phyloP scores from a whole-genome alignment of 1,284 basidiomycete species.

The Malassezia furfur region DNA sequence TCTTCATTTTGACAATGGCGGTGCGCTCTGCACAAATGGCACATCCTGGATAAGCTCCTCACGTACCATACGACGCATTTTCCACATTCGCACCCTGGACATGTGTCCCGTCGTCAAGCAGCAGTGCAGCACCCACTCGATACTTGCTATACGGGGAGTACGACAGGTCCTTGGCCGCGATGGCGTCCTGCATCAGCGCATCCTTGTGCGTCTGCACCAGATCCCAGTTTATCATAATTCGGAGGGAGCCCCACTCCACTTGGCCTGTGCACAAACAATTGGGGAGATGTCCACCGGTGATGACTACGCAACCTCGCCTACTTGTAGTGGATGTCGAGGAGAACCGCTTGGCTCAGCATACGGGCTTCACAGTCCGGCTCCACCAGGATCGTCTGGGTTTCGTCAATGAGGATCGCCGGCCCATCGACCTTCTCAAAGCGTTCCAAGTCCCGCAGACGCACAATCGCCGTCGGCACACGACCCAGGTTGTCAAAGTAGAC shows the following conservation, averaged over 20 bases:
- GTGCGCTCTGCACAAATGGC: constrained; percentile 44
- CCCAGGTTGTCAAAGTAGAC: constrained; percentile 72
- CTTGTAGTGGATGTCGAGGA: constrained; percentile 28
- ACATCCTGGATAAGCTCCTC: constrained; percentile 14
- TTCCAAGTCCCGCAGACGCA: constrained; percentile 59
- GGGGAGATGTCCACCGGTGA: too few relatives aligned
- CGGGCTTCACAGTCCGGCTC: constrained; percentile 38
- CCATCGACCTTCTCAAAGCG: constrained; percentile 66
- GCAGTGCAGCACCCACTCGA: constrained; percentile 72
- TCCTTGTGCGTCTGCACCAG: constrained; percentile 17
- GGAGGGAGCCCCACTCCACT: neutral
- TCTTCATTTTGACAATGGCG: constrained; percentile 31
- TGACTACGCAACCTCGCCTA: too few relatives aligned
- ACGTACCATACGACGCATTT: constrained; percentile 74
- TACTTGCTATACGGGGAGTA: constrained; percentile 61
- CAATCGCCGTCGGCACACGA: constrained; percentile 71
- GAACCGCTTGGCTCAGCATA: constrained; percentile 28
- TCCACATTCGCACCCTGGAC: constrained; percentile 78
- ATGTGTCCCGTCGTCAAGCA: constrained; percentile 61
- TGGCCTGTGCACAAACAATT: neutral
- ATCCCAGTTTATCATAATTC: neutral
- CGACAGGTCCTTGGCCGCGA: constrained; percentile 32
- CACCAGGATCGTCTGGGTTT: constrained; percentile 81
- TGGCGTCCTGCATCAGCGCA: constrained; percentile 27
- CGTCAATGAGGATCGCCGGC: constrained; percentile 80